Base-by-base conservation (phyloP, 768 basidiomycete species). In the Suillus placidus region DNA sequence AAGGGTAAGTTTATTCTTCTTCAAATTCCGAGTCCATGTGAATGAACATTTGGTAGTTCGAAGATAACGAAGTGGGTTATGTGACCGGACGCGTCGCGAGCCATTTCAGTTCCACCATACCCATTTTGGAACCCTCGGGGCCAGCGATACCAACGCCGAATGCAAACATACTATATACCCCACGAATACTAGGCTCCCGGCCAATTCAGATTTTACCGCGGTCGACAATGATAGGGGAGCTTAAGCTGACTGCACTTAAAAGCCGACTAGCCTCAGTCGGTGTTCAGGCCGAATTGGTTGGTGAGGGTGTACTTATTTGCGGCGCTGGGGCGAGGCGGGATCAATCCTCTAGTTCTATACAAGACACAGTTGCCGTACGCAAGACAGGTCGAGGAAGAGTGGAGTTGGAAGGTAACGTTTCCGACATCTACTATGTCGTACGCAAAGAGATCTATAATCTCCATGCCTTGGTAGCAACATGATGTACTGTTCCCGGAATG, bases 161-260 rank as follows among this genome's bases (percentile, higher is more conserved):
- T 26, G 69, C 76, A 30, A 68, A 73, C 57, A 26, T 67, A 64
- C 67, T 70, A 13, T 68, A 74, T 42, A 69, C 74, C 49, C 78
- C 79, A 26, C 85, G 80, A 23, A 80, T 82, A 40, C 83, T 92
- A 26, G 91, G 90, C 20, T 84, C 88, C n/a, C 86, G 92, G 37
- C 84, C 88, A 18, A 80, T 85, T 23, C 83, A 86, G 12, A 79
- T 86, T 3, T 81, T 98, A 3, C 94, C 95, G 1, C 87, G 89
- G 66, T 96, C 97, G 0, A 93, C 96, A 8, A 97, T 98, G 90
- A 97, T 99, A 64, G 97, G 97, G 60, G 97, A 99, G 72, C 86
- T 99, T 49, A 95, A 97, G 74, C 82, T 99, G 35, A 95, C 95
- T 1, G 85, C 87, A 2, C 84, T 99, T 56, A 97, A 98, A 77